Conservation (phyloP, 2,329 filamentous ascomycete genomes). For the Claviceps fusiformis region DNA sequence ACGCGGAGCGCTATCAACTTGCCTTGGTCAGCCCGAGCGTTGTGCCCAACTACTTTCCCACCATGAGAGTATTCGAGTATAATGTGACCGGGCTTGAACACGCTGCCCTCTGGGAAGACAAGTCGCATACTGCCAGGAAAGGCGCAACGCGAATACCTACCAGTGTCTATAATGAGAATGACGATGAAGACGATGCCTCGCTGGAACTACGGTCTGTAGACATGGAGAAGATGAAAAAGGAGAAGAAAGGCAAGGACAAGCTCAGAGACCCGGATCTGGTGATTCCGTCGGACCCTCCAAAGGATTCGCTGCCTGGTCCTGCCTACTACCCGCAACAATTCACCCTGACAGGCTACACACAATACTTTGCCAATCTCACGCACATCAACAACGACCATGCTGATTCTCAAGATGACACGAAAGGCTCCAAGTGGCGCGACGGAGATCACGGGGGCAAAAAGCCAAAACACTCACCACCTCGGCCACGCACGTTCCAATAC, state of each 20-base stretch:
- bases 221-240: conserved; percentile 21
- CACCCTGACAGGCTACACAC: conserved; percentile 66
- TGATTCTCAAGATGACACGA: conserved; percentile 15
- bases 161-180: background rate
- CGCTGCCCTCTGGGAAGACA: conserved; percentile 30
- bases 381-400: conserved; percentile 58
- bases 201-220: conserved; percentile 17
- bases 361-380: conserved; percentile 93
- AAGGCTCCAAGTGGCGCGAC: conserved; percentile 42
- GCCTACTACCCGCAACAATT: conserved; percentile 80
- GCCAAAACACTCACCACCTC: conserved; percentile 33
- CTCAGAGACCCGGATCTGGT: conserved; percentile 46
- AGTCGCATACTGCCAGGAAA: conserved; percentile 8
- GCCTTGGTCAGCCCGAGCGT: conserved; percentile 74
- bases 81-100: conserved; percentile 69
- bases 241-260: conserved; percentile 32
- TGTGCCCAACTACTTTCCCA: conserved; percentile 86
- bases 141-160: background rate
- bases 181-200: conserved; percentile 12
- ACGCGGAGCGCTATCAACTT: conserved; percentile 73
- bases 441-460: conserved; percentile 50
- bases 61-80: conserved; percentile 83
- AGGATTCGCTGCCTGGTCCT: conserved; percentile 63
- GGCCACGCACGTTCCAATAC: conserved; percentile 54
- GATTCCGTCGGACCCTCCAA: conserved; percentile 59